Percentiles rank a stretch among this genome's conserved stretches.
Conservation (phyloP, 2,329 filamentous ascomycete genomes). For the Epichloe hybrida region DNA sequence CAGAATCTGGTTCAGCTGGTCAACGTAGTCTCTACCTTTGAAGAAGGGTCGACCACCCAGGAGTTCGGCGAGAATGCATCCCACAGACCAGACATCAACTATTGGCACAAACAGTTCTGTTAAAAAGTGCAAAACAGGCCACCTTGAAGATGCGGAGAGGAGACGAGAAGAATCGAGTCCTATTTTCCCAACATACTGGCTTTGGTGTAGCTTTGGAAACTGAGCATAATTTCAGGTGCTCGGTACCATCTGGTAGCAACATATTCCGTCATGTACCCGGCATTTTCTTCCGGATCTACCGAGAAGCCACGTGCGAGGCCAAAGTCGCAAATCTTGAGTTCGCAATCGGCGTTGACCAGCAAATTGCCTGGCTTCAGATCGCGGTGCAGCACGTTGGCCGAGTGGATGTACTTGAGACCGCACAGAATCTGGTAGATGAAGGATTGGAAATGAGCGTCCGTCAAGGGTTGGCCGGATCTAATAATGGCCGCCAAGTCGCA, state of each 20-base stretch:
- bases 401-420: constrained; percentile 98
- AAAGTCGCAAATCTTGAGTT: constrained; percentile 98
- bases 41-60: constrained; percentile 96
- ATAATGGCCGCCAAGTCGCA: constrained; percentile 98
- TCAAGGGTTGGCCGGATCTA: constrained; percentile 88
- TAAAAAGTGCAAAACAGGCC: not conserved
- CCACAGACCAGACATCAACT: constrained; percentile 99
- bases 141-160: not conserved
- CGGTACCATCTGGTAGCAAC: constrained; percentile 92
- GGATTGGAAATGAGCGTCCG: constrained; percentile 97
- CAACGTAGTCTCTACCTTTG: constrained; percentile 97
- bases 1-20: constrained; percentile 97
- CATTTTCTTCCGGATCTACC: constrained; percentile 93
- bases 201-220: constrained; percentile 99
- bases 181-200: constrained; percentile 59
- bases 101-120: not conserved
- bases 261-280: constrained; percentile 99
- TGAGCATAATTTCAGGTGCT: constrained; percentile 97
- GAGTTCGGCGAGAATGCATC: constrained; percentile 92
- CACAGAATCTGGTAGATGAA: constrained; percentile 99
- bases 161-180: not conserved
- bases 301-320: constrained; percentile 94
- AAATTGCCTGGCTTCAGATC: constrained; percentile 96
- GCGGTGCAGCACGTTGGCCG: constrained; percentile 90
- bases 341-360: constrained; percentile 96